Conservation (phyloP, 192 early-diverging fungal species). For the Dispira simplex region DNA sequence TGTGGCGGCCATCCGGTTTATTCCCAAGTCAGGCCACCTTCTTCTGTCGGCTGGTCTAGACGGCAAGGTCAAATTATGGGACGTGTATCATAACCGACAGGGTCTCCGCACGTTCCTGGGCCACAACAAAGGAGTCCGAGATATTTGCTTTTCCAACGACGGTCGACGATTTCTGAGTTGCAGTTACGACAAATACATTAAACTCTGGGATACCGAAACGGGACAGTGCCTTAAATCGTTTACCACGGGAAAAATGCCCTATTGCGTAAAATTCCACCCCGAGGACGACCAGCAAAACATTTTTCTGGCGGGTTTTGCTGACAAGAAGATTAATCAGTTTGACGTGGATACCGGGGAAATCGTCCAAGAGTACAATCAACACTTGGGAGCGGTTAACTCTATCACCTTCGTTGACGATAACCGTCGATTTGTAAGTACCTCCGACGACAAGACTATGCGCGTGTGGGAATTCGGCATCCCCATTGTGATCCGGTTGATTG, state of each 20-base stretch:
- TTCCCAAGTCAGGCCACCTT: constrained; percentile 82
- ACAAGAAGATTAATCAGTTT: constrained; percentile 82
- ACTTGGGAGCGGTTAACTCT: constrained; percentile 89
- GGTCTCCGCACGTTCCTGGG: constrained; percentile 78
- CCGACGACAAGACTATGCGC: constrained; percentile 92
- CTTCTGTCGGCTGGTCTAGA: constrained; percentile 89
- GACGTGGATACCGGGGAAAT: constrained; percentile 70
- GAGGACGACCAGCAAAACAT: constrained; percentile 71
- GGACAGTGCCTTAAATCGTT: constrained; percentile 71
- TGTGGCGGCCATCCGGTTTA: constrained; percentile 78
- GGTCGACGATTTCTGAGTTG: constrained; percentile 73
- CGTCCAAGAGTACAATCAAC: constrained; percentile 93
- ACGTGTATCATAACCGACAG: constrained; percentile 81
- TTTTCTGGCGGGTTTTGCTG: constrained; percentile 82
- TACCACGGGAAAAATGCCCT: constrained; percentile 64
- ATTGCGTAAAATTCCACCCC: constrained; percentile 86
- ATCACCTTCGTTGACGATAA: constrained; percentile 95
- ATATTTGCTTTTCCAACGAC: constrained; percentile 79
- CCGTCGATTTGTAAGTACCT: constrained; percentile 86
- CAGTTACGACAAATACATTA: constrained; percentile 82
- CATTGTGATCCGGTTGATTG: constrained; percentile 93
- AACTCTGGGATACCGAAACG: constrained; percentile 98
- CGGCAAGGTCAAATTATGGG: constrained; percentile 89
- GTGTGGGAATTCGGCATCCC: constrained; percentile 99
- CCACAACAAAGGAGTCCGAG: constrained; percentile 85